Evolutionary conservation across 2,329 filamentous ascomycete species (phyloP).

Genomic region (Aspergillus carbonarius): DNA sequence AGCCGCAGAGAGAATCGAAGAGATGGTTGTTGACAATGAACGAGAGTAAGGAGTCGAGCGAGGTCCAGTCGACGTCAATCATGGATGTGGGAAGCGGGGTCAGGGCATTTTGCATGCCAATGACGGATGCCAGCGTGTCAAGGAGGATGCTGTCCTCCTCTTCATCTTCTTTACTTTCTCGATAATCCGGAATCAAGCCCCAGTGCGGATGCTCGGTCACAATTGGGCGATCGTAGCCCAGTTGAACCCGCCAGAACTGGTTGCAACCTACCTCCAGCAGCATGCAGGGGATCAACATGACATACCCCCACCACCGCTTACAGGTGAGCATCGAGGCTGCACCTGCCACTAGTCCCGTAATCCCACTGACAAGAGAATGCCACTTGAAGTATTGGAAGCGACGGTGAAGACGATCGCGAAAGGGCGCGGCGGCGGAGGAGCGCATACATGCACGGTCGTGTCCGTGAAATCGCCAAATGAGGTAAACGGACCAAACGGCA

Average conservation of each 20-base stretch:
- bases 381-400: conserved; percentile 46
- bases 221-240: conserved; percentile 48
- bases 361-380: conserved; percentile 48
- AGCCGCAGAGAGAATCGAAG: conserved; percentile 29
- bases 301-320: conserved; percentile 54
- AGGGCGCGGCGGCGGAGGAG: conserved; percentile 15
- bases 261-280: conserved; percentile 49
- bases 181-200: background rate
- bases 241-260: conserved; percentile 48
- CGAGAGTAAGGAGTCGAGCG: conserved; percentile 21
- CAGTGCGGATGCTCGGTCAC: conserved; percentile 12
- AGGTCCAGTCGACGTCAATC: conserved; percentile 10
- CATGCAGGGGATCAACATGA: conserved; percentile 53
- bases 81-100: background rate
- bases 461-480: conserved; percentile 42
- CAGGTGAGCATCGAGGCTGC: conserved; percentile 53
- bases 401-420: conserved; percentile 33
- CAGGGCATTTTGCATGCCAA: conserved; percentile 7
- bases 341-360: conserved; percentile 49
- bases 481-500: conserved; percentile 48
- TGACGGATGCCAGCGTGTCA: conserved; percentile 9
- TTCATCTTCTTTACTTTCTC: conserved; percentile 2
- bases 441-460: conserved; percentile 35
- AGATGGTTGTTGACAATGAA: conserved; percentile 29
- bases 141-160: conserved; percentile 10